phyloP scores from a whole-genome alignment of 805 yeast species.

The Yarrowia sp. region DNA sequence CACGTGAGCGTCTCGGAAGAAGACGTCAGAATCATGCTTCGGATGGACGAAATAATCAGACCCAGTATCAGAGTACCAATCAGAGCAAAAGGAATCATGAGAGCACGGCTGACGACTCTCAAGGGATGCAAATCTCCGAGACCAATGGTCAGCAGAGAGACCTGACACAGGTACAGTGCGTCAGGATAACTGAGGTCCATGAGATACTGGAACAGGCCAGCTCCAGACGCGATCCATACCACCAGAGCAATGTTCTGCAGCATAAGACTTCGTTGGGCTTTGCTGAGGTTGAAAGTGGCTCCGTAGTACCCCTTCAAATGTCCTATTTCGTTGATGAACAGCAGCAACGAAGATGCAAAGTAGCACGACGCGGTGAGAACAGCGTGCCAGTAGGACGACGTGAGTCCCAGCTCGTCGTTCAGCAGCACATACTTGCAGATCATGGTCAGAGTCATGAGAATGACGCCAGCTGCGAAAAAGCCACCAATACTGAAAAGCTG shows the following conservation, averaged over 20 bases:
- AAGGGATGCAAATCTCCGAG: slow-evolving; percentile 71
- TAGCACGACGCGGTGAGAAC: slow-evolving; percentile 63
- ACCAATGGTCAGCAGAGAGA: slow-evolving; percentile 76
- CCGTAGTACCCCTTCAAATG: slow-evolving; percentile 59
- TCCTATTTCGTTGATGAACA: slow-evolving; percentile 62
- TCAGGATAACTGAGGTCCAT: slow-evolving; percentile 55
- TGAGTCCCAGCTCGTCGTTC: slow-evolving; percentile 32
- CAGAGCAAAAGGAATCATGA: slow-evolving; percentile 63
- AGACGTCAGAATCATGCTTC: slow-evolving; percentile 59
- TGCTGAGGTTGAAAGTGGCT: slow-evolving; percentile 63
- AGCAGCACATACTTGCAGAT: slow-evolving; percentile 39
- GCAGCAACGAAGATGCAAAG: slow-evolving; percentile 52
- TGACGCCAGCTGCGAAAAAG: slow-evolving; percentile 58
- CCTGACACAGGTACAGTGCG: slow-evolving; percentile 67
- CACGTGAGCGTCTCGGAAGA: slow-evolving; percentile 63
- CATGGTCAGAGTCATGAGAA: slow-evolving; percentile 52
- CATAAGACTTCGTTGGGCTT: slow-evolving; percentile 71
- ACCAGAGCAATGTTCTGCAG: slow-evolving; percentile 61
- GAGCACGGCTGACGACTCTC: slow-evolving; percentile 53
- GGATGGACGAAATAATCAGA: slow-evolving; percentile 64
- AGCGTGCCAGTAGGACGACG: slow-evolving; percentile 62
- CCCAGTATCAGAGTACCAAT: slow-evolving; percentile 73
- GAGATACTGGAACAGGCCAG: slow-evolving; percentile 53
- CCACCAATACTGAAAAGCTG: slow-evolving; percentile 61
- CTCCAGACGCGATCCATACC: slow-evolving; percentile 71